A percentile compares a stretch with the other conserved stretches of the same genome.
phyloP scores from a whole-genome alignment of 129 eudicot genomes.

The Artemisia tridentata region DNA sequence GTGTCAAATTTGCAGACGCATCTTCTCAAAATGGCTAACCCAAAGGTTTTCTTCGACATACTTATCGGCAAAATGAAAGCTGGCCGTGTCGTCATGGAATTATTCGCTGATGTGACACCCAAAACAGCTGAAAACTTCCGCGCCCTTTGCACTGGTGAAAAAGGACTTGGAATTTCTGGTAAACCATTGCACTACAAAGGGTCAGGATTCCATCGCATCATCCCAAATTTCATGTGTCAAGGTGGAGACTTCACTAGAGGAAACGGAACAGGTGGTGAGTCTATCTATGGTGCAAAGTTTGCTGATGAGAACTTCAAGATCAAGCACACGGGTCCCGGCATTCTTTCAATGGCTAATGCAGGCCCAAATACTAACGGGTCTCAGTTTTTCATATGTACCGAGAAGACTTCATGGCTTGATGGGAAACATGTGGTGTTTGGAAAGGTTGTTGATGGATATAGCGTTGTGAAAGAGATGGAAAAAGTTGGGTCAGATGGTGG shows the following conservation, averaged over 20 bases:
- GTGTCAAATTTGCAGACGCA: conserved; percentile 7
- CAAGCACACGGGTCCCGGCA: conserved; percentile 69
- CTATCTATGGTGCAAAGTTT: conserved; percentile 78
- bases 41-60: conserved; percentile 91
- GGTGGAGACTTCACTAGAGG: conserved; percentile 94
- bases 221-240: conserved; percentile 89
- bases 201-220: conserved; percentile 76
- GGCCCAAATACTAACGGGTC: conserved; percentile 89
- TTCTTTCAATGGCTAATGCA: conserved; percentile 87
- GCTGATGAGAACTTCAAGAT: conserved; percentile 78
- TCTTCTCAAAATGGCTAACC: conserved; percentile 54
- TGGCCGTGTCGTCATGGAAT: conserved; percentile 78
- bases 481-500: conserved; percentile 61
- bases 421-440: conserved; percentile 95
- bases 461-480: conserved; percentile 75
- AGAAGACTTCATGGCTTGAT: conserved; percentile 74
- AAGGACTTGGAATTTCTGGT: conserved; percentile 71
- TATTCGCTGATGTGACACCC: conserved; percentile 68
- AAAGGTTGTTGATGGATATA: conserved; percentile 76
- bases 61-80: conserved; percentile 63
- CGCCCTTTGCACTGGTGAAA: conserved; percentile 97
- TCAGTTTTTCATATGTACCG: conserved; percentile 81
- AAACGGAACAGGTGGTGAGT: conserved; percentile 92
- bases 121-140: conserved; percentile 92
- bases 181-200: conserved; percentile 92